Conservation (phyloP, 306 rosid genomes). For the Betula pendula region DNA sequence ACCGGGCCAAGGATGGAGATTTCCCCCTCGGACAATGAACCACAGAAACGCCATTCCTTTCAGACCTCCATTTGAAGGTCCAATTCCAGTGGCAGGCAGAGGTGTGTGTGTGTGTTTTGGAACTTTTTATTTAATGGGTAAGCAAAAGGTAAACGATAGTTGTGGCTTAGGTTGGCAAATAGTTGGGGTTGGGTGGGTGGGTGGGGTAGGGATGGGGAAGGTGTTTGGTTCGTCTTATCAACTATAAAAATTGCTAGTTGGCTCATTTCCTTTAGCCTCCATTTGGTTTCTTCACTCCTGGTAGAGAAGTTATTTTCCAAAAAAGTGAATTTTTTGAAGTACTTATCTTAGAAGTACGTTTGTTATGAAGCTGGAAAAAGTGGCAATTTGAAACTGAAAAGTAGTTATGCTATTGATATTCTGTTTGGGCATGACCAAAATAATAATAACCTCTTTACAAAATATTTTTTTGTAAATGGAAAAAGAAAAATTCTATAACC, state of each 20-base stretch:
- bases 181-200: not conserved
- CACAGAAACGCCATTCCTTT: slow-evolving; percentile 66
- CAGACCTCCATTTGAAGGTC: slow-evolving; percentile 80
- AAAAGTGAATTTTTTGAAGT: not conserved
- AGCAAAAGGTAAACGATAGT: not conserved
- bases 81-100: slow-evolving; percentile 68
- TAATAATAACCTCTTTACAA: not conserved
- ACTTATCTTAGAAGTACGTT: not conserved
- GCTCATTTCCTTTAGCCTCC: not conserved
- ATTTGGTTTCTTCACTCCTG: not conserved
- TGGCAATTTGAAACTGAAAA: not conserved
- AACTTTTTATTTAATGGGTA: not conserved
- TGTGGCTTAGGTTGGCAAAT: not conserved
- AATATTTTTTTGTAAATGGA: no score
- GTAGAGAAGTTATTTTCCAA: not conserved
- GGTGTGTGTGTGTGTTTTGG: slow-evolving; percentile 37
- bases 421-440: not conserved
- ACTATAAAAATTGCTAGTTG: not conserved
- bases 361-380: not conserved
- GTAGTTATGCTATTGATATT: not conserved
- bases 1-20: slow-evolving; percentile 77
- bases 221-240: not conserved
- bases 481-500: no score
- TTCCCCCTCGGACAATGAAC: slow-evolving; percentile 63
- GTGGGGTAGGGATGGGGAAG: not conserved